Evolutionary conservation across 2,329 filamentous ascomycete species (phyloP).

Genomic region (Venturia carpophila): DNA sequence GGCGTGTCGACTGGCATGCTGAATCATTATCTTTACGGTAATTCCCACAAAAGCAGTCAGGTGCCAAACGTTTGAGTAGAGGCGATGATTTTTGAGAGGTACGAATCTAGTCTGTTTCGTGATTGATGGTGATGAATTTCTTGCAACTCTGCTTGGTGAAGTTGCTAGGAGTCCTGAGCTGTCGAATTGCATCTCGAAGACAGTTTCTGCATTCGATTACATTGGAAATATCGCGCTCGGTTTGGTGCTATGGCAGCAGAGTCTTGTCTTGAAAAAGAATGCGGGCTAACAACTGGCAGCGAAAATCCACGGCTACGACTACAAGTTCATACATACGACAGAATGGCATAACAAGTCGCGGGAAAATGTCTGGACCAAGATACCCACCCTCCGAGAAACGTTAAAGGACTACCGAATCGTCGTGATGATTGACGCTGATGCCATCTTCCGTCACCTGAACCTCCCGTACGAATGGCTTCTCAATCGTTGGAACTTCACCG

Average conservation of each 20-base stretch:
- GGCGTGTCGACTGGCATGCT: constrained; percentile 34
- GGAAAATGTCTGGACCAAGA: constrained; percentile 38
- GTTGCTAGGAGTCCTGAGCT: background rate
- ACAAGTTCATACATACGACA: constrained; percentile 36
- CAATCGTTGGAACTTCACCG: constrained; percentile 39
- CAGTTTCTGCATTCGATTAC: background rate
- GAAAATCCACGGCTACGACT: constrained; percentile 40
- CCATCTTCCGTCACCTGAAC: constrained; percentile 35
- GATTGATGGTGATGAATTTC: background rate
- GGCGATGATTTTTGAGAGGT: background rate
- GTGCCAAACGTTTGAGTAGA: background rate
- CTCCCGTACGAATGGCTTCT: constrained; percentile 44
- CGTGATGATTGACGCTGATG: constrained; percentile 41
- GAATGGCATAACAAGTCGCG: constrained; percentile 27
- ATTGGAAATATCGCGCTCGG: background rate
- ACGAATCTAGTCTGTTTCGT: background rate
- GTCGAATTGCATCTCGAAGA: background rate
- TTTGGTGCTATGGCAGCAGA: background rate
- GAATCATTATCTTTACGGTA: constrained; percentile 36
- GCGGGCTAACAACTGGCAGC: constrained; percentile 21
- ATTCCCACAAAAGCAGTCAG: background rate
- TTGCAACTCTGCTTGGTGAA: background rate
- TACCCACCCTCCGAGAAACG: constrained; percentile 34
- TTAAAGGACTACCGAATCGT: constrained; percentile 37
- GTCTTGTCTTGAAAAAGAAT: too few species aligned